These are phyloP conservation scores for Mentha longifolia DNA, from an alignment of 257 asterid species.

Conservation along the genomic window DNA sequence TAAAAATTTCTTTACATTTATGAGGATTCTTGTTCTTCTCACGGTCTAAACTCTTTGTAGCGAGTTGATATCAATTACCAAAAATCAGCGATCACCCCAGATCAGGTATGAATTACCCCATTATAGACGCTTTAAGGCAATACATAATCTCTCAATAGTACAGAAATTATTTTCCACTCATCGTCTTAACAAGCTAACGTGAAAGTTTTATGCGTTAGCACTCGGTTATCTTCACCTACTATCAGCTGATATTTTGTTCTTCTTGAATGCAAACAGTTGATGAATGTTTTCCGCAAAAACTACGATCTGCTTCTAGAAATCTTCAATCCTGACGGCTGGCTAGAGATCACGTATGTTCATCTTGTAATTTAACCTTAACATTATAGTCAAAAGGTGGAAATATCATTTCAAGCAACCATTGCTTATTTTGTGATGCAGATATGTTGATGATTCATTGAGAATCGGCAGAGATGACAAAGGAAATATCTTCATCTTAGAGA, in stretches of 20 bases:
- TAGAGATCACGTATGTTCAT: conserved; percentile 73
- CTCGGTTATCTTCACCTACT: not conserved
- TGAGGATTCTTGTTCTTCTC: conserved; percentile 6
- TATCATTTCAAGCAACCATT: not conserved
- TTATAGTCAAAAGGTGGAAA: not conserved
- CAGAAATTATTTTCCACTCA: not conserved
- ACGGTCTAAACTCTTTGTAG: conserved; percentile 39
- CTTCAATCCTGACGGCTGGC: conserved; percentile 96
- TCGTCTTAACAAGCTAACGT: not conserved
- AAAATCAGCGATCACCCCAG: conserved; percentile 73
- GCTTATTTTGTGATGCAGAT: conserved; percentile 45
- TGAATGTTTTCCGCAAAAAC: conserved; percentile 85
- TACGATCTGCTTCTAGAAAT: conserved; percentile 72
- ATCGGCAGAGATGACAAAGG: conserved; percentile 91
- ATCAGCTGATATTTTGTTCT: not conserved
- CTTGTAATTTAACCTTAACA: not conserved
- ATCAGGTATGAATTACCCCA: conserved; percentile 60
- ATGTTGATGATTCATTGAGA: conserved; percentile 77
- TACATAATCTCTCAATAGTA: not conserved
- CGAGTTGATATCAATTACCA: conserved; percentile 75
- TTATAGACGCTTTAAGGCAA: too few relatives aligned
- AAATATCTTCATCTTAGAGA: conserved; percentile 67
- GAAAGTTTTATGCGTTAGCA: not conserved
- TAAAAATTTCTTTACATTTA: not conserved
- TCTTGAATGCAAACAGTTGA: conserved; percentile 55